Conservation (phyloP, 2,329 filamentous ascomycete genomes). For the Epichloe uncinata region DNA sequence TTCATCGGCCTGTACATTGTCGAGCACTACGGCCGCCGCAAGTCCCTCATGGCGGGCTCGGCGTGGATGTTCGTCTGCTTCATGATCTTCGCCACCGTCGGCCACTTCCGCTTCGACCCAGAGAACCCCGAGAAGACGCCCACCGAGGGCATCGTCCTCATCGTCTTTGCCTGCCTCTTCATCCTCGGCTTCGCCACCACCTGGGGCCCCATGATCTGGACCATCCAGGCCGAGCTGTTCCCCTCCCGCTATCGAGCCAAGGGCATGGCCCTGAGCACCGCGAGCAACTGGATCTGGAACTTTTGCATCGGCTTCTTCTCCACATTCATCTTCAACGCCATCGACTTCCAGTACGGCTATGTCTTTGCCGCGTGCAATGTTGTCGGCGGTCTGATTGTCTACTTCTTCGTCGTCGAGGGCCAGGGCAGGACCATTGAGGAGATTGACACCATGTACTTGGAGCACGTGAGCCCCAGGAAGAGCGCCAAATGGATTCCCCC, state of each 20-base stretch:
- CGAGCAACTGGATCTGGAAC: conserved; percentile 29
- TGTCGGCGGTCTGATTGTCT: conserved; percentile 35
- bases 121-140: conserved; percentile 20
- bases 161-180: conserved; percentile 50
- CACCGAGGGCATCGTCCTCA: conserved; percentile 43
- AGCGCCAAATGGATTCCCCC: conserved; percentile 42
- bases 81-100: conserved; percentile 41
- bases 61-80: conserved; percentile 49
- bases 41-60: conserved; percentile 48
- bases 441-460: conserved; percentile 39
- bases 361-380: conserved; percentile 39
- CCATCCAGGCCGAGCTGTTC: conserved; percentile 46
- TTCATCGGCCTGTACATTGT: conserved; percentile 59
- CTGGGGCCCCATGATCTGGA: conserved; percentile 37
- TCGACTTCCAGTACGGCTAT: conserved; percentile 38
- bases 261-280: conserved; percentile 38
- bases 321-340: conserved; percentile 24
- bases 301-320: conserved; percentile 26
- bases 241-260: conserved; percentile 36
- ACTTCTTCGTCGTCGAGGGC: conserved; percentile 45
- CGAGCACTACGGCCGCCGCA: conserved; percentile 51
- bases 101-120: conserved; percentile 32
- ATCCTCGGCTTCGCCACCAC: conserved; percentile 36
- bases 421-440: conserved; percentile 42
- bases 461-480: conserved; percentile 49